phyloP scores from a whole-genome alignment of 2,329 filamentous ascomycete species.

The Triangularia setosa region DNA sequence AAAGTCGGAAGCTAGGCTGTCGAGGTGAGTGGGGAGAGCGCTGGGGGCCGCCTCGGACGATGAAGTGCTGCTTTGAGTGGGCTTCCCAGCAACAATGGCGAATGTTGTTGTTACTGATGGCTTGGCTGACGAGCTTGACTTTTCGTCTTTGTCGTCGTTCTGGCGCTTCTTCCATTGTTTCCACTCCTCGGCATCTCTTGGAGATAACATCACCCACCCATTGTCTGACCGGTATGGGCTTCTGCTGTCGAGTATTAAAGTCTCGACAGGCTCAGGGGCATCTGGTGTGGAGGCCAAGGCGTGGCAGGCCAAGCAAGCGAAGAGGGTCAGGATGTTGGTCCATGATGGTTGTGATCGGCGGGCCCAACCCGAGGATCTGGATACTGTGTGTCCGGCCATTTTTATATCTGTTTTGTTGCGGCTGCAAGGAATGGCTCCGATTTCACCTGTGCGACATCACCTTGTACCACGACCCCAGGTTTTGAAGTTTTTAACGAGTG shows the following conservation, averaged over 20 bases:
- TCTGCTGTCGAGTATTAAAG: conserved; percentile 36
- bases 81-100: conserved; percentile 30
- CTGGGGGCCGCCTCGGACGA: conserved; percentile 28
- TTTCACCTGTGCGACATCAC: conserved; percentile 26
- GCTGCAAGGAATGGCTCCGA: conserved; percentile 23
- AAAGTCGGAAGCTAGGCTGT: conserved; percentile 62
- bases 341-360: conserved; percentile 25
- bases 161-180: conserved; percentile 1
- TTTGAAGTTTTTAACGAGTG: conserved; percentile 18
- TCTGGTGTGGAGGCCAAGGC: conserved; percentile 25
- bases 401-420: conserved; percentile 23
- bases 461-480: conserved; percentile 16
- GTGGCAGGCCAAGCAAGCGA: conserved; percentile 27
- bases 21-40: conserved; percentile 62
- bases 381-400: conserved; percentile 6
- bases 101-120: conserved; percentile 31
- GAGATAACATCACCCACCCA: conserved; percentile 37
- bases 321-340: conserved; percentile 21
- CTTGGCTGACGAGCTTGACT: conserved; percentile 15
- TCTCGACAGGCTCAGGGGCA: conserved; percentile 29
- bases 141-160: conserved; percentile 8
- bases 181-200: conserved; percentile 27
- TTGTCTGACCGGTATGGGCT: conserved; percentile 31
- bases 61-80: conserved; percentile 27
- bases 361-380: neutral